Evolutionary conservation across 139 green algal species (phyloP).

Genomic region (Ettlia oleoabundans): DNA sequence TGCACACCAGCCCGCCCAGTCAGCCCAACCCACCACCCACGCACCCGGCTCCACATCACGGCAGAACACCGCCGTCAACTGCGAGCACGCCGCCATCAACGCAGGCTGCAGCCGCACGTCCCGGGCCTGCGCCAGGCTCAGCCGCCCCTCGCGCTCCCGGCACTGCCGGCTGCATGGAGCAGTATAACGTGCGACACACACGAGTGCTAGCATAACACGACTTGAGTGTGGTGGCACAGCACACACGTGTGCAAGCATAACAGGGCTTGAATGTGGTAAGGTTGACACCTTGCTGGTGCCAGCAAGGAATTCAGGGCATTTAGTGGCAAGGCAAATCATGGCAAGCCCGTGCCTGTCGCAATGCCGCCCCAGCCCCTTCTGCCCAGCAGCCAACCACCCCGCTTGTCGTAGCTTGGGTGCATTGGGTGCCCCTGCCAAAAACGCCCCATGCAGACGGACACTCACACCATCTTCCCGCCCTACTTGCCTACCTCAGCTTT

Average conservation of each 20-base stretch:
- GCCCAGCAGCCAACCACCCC: too few species aligned
- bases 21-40: too few species aligned
- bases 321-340: background rate
- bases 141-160: conserved; percentile 76
- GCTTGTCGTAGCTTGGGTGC: too few species aligned
- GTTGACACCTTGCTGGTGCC: too few species aligned
- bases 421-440: too few species aligned
- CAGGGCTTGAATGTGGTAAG: too few species aligned
- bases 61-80: conserved; percentile 77
- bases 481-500: conserved; percentile 49
- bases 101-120: conserved; percentile 71
- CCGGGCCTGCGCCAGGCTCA: conserved; percentile 66
- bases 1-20: too few species aligned
- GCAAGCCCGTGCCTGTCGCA: too few species aligned
- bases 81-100: conserved; percentile 75
- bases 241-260: too few species aligned
- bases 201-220: background rate
- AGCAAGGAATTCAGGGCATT: too few species aligned
- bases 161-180: conserved; percentile 54
- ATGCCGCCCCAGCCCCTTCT: too few species aligned
- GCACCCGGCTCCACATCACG: conserved; percentile 61
- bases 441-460: too few species aligned
- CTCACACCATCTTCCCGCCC: background rate
- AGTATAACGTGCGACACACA: background rate
- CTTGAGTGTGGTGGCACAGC: background rate